Percentiles rank a stretch among this genome's conserved stretches.
Evolutionary conservation across 2,329 filamentous ascomycete species (phyloP).

Genomic region (Massarina eburnea): DNA sequence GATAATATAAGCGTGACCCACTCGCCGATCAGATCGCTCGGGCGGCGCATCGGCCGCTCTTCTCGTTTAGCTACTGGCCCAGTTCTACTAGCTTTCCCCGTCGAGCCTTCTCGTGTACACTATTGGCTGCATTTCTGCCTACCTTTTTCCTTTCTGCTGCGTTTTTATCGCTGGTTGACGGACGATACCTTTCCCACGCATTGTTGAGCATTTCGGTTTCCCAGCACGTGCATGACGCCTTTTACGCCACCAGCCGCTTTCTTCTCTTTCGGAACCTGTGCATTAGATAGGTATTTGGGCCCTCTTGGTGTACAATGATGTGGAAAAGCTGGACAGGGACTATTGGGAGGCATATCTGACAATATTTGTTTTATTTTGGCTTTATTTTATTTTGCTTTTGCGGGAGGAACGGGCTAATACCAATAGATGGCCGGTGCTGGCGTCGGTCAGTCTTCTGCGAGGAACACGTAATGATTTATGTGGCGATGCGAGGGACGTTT

Average conservation of each 20-base stretch:
- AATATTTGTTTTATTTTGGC: constrained; percentile 12
- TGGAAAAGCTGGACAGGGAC: constrained; percentile 13
- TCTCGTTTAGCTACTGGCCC: no score
- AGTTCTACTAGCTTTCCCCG: no score
- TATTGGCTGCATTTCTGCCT: constrained; percentile 19
- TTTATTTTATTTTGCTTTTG: constrained; percentile 32
- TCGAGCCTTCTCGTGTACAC: constrained; percentile 28
- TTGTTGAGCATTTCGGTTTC: not conserved
- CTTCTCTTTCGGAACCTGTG: constrained; percentile 18
- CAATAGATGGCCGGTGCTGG: constrained; percentile 29
- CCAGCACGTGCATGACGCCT: not conserved
- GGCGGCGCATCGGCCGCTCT: not conserved
- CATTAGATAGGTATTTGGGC: constrained; percentile 15
- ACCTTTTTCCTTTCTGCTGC: not conserved
- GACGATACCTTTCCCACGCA: not conserved
- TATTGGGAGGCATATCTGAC: constrained; percentile 11
- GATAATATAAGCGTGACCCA: constrained; percentile 22
- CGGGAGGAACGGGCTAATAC: constrained; percentile 24
- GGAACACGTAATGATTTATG: constrained; percentile 30
- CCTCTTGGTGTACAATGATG: constrained; percentile 9
- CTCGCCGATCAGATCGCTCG: not conserved
- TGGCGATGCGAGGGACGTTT: constrained; percentile 17
- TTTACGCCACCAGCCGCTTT: constrained; percentile 8
- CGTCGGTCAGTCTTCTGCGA: constrained; percentile 25
- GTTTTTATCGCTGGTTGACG: not conserved